These are phyloP conservation scores for barrel medic (Medicago truncatula) DNA, from an alignment of 306 rosid species.

Conservation along the genomic window MtrunA17r5.0-ANR NC_053048.1:49179001-49179500, in stretches of 20 bases:
- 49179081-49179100: constrained; percentile 43
- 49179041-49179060: background rate
- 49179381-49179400: constrained; percentile 47
- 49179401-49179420: background rate
- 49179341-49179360: constrained; percentile 68
- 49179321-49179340: constrained; percentile 55
- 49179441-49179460: background rate
- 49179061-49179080: background rate
- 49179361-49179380: constrained; percentile 86
- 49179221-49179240: constrained; percentile 71
- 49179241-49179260: constrained; percentile 75
- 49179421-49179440: background rate
- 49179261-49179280: constrained; percentile 76
- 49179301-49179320: constrained; percentile 55
- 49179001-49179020: no score
- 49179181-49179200: constrained; percentile 70
- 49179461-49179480: no score
- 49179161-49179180: constrained; percentile 78
- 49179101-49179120: constrained; percentile 70
- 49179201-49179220: constrained; percentile 64
- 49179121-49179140: constrained; percentile 65
- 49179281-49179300: constrained; percentile 78
- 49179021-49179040: background rate
- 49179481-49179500: background rate
- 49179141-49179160: constrained; percentile 76